Percentiles rank a stretch among this genome's conserved stretches.
Evolutionary conservation across 352 stramenopile genomes (phyloP).

Genomic region (Phytopythium aichiense): DNA sequence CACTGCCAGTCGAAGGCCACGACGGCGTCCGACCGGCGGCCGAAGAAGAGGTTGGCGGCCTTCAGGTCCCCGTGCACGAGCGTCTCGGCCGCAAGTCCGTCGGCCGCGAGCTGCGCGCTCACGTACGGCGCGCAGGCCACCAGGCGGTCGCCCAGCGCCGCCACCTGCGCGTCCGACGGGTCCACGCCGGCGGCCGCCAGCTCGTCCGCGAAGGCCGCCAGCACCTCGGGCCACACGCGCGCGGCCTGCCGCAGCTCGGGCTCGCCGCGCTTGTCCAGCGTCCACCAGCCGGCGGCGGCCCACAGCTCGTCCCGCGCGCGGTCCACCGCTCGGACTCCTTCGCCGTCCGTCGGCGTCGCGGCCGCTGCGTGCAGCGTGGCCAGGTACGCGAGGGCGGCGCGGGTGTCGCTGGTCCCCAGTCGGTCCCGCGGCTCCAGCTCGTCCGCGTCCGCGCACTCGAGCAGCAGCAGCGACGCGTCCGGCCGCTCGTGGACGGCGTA

Average conservation of each 20-base stretch:
- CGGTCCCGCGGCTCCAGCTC: slow-evolving; percentile 32
- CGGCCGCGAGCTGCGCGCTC: slow-evolving; percentile 31
- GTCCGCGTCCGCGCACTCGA: slow-evolving; percentile 32
- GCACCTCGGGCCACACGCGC: slow-evolving; percentile 39
- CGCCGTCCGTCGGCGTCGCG: slow-evolving; percentile 3
- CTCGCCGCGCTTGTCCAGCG: slow-evolving; percentile 48
- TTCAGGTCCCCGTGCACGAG: slow-evolving; percentile 73
- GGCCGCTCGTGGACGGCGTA: slow-evolving; percentile 41
- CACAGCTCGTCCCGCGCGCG: slow-evolving; percentile 30
- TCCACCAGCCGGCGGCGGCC: slow-evolving; percentile 52
- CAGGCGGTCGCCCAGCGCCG: slow-evolving; percentile 41
- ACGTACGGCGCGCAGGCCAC: slow-evolving; percentile 44
- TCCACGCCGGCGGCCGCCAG: slow-evolving; percentile 1
- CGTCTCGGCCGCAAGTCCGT: slow-evolving; percentile 17
- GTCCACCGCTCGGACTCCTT: slow-evolving; percentile 1
- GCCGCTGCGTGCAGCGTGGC: slow-evolving; percentile 39
- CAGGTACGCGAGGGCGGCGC: slow-evolving; percentile 42
- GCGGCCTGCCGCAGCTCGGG: slow-evolving; percentile 32
- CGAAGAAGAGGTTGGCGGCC: slow-evolving; percentile 69
- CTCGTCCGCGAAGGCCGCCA: slow-evolving; percentile 23
- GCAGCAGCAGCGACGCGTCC: slow-evolving; percentile 52
- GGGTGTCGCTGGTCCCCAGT: slow-evolving; percentile 28
- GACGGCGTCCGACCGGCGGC: slow-evolving; percentile 29
- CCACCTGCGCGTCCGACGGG: slow-evolving; percentile 10
- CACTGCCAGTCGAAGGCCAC: slow-evolving; percentile 79